phyloP scores from a whole-genome alignment of 495 filamentous ascomycete species.

The Bombardia bombarda region DNA sequence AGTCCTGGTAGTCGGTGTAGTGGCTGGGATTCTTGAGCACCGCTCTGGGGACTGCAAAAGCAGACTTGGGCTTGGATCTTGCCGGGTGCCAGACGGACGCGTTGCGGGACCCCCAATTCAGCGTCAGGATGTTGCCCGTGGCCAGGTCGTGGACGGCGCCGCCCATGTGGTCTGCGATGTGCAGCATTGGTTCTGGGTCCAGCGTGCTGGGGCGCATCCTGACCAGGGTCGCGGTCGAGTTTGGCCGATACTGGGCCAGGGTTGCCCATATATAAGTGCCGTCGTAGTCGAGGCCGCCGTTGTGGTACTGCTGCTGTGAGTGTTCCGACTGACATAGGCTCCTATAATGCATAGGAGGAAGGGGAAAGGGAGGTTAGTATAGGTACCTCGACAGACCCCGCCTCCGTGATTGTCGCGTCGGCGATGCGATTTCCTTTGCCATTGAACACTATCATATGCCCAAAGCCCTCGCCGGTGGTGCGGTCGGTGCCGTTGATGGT shows the following conservation, averaged over 20 bases:
- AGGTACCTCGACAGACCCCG: conserved; percentile 5
- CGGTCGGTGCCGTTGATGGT: conserved; percentile 27
- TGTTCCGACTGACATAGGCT: no score
- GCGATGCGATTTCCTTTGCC: conserved; percentile 24
- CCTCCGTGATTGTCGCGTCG: conserved; percentile 23
- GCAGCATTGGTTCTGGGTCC: conserved; percentile 17
- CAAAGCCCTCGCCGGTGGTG: conserved; percentile 23
- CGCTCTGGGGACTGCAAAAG: conserved; percentile 16
- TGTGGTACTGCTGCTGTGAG: conserved; percentile 27
- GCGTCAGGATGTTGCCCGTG: conserved; percentile 19
- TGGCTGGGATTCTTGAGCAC: conserved; percentile 19
- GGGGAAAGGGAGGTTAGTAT: no score
- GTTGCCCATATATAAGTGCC: conserved; percentile 31
- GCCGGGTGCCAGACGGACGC: conserved; percentile 21
- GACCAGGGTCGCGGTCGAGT: conserved; percentile 28
- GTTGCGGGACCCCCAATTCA: conserved; percentile 29
- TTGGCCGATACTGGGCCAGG: conserved; percentile 28
- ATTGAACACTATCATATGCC: conserved; percentile 27
- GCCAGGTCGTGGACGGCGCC: conserved; percentile 24
- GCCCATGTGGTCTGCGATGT: conserved; percentile 26
- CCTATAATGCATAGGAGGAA: no score
- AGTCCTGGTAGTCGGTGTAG: conserved; percentile 32
- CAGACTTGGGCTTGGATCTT: conserved; percentile 11
- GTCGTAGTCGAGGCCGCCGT: conserved; percentile 33
- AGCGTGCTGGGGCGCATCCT: conserved; percentile 23